These are phyloP conservation scores for Wickerhamomyces hampshirensis DNA, from an alignment of 805 yeast genomes.

Conservation along the genomic window DNA sequence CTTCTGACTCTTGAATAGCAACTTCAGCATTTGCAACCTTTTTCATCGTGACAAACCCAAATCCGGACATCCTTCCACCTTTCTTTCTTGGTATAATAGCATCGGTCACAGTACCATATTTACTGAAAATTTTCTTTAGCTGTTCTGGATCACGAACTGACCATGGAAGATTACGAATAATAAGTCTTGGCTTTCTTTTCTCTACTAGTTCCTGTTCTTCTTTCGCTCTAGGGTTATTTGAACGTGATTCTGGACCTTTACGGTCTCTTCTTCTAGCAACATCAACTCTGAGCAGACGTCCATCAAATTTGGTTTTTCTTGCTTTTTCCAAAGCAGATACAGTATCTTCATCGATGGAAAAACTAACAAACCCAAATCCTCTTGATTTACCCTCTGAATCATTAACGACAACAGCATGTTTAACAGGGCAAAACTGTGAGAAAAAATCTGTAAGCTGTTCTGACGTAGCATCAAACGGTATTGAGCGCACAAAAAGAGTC, in stretches of 20 bases:
- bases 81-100: slow-evolving; percentile 84
- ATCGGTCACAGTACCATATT: slow-evolving; percentile 83
- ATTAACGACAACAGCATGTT: slow-evolving; percentile 87
- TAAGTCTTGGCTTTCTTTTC: slow-evolving; percentile 80
- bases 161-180: slow-evolving; percentile 95
- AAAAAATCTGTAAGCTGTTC: slow-evolving; percentile 82
- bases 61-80: slow-evolving; percentile 89
- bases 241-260: slow-evolving; percentile 23
- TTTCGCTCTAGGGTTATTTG: neutral
- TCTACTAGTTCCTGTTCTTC: slow-evolving; percentile 39
- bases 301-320: slow-evolving; percentile 60
- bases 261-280: slow-evolving; percentile 92
- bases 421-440: slow-evolving; percentile 90
- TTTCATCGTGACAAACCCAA: slow-evolving; percentile 90
- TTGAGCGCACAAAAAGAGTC: slow-evolving; percentile 80
- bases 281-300: slow-evolving; percentile 68
- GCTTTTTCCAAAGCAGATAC: slow-evolving; percentile 64
- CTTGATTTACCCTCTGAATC: slow-evolving; percentile 73
- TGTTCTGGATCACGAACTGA: slow-evolving; percentile 75
- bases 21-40: slow-evolving; percentile 69
- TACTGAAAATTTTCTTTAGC: slow-evolving; percentile 62
- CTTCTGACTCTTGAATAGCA: slow-evolving; percentile 73
- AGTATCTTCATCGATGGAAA: slow-evolving; percentile 82
- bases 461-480: slow-evolving; percentile 76
- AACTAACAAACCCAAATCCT: slow-evolving; percentile 95